Evolutionary conservation across 2,329 filamentous ascomycete genomes (phyloP), one percentile per base, ranked within the genome.

Genomic region (Botrytis galanthina): DNA sequence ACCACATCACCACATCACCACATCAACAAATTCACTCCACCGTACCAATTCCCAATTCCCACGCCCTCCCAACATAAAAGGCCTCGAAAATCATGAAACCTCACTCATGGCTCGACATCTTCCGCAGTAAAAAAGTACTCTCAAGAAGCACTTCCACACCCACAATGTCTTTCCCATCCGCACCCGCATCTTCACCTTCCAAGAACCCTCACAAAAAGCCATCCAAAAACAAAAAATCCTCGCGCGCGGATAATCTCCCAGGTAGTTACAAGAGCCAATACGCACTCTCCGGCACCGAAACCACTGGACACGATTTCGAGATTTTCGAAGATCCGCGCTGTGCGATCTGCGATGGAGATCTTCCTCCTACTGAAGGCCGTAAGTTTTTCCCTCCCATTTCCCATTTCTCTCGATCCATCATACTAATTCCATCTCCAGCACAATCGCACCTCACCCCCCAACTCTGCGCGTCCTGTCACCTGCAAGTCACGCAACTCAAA

Each of bases 151-250:
- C 18, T 8, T 57, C 66, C 10, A 59, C 18, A 20, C 35, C 35
- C 4, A 69, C 26, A 12, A 69, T 69, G 66, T 69, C 48, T 32
- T 69, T 57, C 48, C 48, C 66, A 57, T 26, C 66, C 7, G 66
- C 18, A 42, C 48, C 6, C 48, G 48, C 48, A n/a, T n/a, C 54
- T 12, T 69, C 48, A n/a, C 3, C 48, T 26, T 5, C 51, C 48
- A 42, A 8, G 8, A 42, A 16, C 6, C 3, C 22, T 0, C 39
- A 16, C 42, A 3, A 46, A 32, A 32, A 46, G 8, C 0, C 42
- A 46, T 5, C 66, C 0, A 29, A 57, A 57, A 29, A 18, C 1
- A 29, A 57, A 42, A 9, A 57, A 18, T 16, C 6, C 16, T 22
- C 14, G 14, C 16, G 32, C 16, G 22, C 64, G 4, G 51, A 54